phyloP scores from a whole-genome alignment of 129 eudicot species.

The Arctium lappa region DNA sequence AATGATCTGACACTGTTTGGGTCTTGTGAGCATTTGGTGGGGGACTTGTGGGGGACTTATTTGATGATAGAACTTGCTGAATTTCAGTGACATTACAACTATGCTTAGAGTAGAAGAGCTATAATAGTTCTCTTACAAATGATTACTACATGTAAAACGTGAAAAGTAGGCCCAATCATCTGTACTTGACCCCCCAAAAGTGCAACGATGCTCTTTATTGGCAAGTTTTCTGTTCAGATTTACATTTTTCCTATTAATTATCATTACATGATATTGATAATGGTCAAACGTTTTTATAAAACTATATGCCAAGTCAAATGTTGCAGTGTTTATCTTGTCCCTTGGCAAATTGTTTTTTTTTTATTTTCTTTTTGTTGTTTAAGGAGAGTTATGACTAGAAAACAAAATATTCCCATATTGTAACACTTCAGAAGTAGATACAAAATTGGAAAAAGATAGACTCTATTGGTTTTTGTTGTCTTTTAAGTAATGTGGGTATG shows the following conservation, averaged over 20 bases:
- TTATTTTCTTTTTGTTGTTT: not conserved
- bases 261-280: not conserved
- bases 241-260: not conserved
- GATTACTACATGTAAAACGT: not conserved
- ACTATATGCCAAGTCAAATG: not conserved
- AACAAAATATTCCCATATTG: not conserved
- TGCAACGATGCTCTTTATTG: not conserved
- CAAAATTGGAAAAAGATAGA: not conserved
- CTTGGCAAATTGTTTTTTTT: not conserved
- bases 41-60: too few relatives aligned
- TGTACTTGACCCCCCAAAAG: not conserved
- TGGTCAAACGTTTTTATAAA: not conserved
- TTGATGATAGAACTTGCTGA: too few relatives aligned
- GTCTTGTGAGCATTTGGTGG: not conserved
- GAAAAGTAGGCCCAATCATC: not conserved
- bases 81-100: too few relatives aligned
- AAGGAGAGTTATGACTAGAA: not conserved
- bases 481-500: not conserved
- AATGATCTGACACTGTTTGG: not conserved
- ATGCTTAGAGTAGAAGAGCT: not conserved
- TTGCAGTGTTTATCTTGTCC: not conserved
- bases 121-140: not conserved
- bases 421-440: not conserved
- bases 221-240: not conserved
- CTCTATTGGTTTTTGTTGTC: not conserved